These are phyloP conservation scores for Daldinia sp. DNA, from an alignment of 2,329 filamentous ascomycete species.

Conservation along the genomic window DNA sequence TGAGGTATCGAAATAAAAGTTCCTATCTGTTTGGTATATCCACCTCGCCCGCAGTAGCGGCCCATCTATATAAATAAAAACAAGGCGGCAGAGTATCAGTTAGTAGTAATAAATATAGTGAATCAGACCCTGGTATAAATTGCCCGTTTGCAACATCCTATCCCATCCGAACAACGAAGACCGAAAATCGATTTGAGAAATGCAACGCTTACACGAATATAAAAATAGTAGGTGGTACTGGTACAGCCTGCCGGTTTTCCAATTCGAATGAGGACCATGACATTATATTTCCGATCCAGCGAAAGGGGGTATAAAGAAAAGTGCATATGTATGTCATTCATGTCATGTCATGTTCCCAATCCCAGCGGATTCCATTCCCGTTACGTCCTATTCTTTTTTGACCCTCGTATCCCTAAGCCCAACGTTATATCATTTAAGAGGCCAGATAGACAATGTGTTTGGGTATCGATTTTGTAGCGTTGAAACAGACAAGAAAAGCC, in stretches of 20 bases:
- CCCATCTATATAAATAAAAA: conserved; percentile 30
- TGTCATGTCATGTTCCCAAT: conserved; percentile 21
- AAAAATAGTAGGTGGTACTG: conserved; percentile 28
- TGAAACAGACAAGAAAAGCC: conserved; percentile 25
- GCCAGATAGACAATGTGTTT: conserved; percentile 16
- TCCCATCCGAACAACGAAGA: conserved; percentile 3
- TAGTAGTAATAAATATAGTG: neutral
- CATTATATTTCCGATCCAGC: conserved; percentile 21
- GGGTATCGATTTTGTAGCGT: conserved; percentile 32
- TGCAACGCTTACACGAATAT: conserved; percentile 30
- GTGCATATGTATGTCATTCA: conserved; percentile 20
- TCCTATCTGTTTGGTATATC: conserved; percentile 33
- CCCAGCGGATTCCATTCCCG: conserved; percentile 20
- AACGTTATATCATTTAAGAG: conserved; percentile 20
- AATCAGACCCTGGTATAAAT: conserved; percentile 11
- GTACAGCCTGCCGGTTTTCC: conserved; percentile 33
- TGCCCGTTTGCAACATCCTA: neutral
- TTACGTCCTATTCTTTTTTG: conserved; percentile 32
- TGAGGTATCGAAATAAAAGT: conserved; percentile 18
- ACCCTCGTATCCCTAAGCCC: conserved; percentile 31
- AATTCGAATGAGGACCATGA: conserved; percentile 12
- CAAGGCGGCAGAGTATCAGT: neutral
- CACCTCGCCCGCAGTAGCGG: conserved; percentile 26
- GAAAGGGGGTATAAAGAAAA: conserved; percentile 20
- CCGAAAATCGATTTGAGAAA: conserved; percentile 15